Conservation (phyloP, 257 asterid species). For the Lycium barbarum region DNA sequence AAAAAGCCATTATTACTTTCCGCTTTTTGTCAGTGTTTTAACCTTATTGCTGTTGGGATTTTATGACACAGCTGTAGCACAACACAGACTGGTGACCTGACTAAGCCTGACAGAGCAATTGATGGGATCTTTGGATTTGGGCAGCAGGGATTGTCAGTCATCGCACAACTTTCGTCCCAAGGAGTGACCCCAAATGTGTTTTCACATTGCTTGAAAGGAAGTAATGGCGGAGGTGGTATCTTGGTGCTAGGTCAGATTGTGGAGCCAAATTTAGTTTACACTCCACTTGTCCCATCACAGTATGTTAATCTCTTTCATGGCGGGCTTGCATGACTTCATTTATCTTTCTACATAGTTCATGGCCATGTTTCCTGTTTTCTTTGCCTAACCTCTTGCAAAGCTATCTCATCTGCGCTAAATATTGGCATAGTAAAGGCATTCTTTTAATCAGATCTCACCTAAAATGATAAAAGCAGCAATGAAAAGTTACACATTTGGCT, state of each 20-base stretch:
- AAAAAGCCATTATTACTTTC: conserved; percentile 23
- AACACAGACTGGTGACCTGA: conserved; percentile 86
- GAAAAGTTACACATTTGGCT: background rate
- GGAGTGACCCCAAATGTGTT: conserved; percentile 76
- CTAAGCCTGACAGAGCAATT: conserved; percentile 94
- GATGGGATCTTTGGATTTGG: conserved; percentile 99
- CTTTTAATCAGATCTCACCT: background rate
- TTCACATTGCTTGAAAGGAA: conserved; percentile 92
- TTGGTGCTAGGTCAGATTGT: conserved; percentile 89
- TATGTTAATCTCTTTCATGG: conserved; percentile 51
- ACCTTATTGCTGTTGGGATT: conserved; percentile 65
- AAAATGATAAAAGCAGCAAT: background rate
- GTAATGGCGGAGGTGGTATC: conserved; percentile 81
- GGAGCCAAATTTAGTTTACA: conserved; percentile 89
- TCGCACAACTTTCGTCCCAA: conserved; percentile 89
- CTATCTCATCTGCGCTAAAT: background rate
- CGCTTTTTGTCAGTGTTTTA: conserved; percentile 6
- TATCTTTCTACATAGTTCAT: background rate
- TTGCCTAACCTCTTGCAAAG: conserved; percentile 5
- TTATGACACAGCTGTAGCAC: conserved; percentile 87
- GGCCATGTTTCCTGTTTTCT: background rate
- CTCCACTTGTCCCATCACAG: conserved; percentile 95
- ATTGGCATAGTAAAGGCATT: conserved; percentile 3
- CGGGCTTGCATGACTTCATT: conserved; percentile 8
- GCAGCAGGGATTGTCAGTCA: conserved; percentile 88